Conservation (phyloP, 1,284 basidiomycete genomes). For the Ganoderma multipileum region DNA sequence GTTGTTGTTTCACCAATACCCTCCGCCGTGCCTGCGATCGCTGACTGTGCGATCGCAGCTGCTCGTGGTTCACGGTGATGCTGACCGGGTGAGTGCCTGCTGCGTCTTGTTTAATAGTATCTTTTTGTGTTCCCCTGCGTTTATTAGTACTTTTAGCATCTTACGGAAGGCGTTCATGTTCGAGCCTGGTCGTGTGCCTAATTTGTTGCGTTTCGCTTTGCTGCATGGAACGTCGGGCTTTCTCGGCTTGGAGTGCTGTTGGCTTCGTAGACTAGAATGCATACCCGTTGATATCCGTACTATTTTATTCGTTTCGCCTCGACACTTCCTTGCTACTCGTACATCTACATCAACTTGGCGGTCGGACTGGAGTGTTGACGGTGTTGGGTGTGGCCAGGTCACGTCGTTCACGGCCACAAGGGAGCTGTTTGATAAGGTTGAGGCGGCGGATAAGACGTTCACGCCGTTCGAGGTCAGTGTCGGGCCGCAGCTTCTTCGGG, state of each 20-base stretch:
- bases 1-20: neutral
- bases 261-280: neutral
- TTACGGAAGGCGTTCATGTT: neutral
- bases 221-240: neutral
- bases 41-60: conserved; percentile 46
- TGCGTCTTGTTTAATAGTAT: neutral
- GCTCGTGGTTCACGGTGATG: conserved; percentile 79
- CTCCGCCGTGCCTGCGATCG: neutral
- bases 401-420: conserved; percentile 67
- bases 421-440: conserved; percentile 66
- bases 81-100: conserved; percentile 59
- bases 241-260: neutral
- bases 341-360: neutral
- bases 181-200: neutral
- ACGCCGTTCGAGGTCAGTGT: conserved; percentile 40
- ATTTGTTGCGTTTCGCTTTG: neutral
- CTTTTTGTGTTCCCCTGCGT: neutral
- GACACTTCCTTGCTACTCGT: neutral
- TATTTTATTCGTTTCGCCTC: neutral
- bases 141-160: neutral
- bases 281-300: neutral
- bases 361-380: conserved; percentile 9
- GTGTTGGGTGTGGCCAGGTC: conserved; percentile 46
- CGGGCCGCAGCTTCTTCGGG: conserved; percentile 28
- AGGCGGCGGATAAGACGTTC: conserved; percentile 68